Conservation (phyloP, 1,139 yeast genomes). For the Pichia inconspicua region DNA sequence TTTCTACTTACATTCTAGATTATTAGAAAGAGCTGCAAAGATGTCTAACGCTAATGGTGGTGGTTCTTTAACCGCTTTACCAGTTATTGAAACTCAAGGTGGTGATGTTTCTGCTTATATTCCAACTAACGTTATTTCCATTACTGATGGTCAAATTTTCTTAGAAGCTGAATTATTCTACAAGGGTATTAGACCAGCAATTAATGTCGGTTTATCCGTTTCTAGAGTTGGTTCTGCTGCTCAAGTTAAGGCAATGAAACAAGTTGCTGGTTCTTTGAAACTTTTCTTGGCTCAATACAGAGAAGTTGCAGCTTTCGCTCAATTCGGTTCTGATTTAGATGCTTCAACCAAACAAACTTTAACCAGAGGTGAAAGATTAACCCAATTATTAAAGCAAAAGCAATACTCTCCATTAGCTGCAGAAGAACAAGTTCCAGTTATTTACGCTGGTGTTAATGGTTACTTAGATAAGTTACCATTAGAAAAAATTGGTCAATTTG, state of each 20-base stretch:
- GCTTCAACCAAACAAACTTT: conserved; percentile 99
- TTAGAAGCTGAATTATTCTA: conserved; percentile 87
- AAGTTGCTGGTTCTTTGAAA: conserved; percentile 99
- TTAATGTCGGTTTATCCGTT: conserved; percentile 98
- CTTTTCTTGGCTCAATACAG: conserved; percentile 99
- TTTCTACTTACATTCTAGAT: too few species aligned
- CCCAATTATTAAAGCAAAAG: conserved; percentile 97
- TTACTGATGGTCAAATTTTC: conserved; percentile 47
- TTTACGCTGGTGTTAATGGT: conserved; percentile 99
- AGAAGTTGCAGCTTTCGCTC: conserved; percentile 99
- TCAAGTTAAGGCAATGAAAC: conserved; percentile 99
- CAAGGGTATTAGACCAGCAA: conserved; percentile 99
- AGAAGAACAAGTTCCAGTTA: conserved; percentile 98
- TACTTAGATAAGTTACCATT: conserved; percentile 84
- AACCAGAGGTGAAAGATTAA: conserved; percentile 99
- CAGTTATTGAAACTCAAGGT: too few species aligned
- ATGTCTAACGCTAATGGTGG: too few species aligned
- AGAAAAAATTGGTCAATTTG: conserved; percentile 85
- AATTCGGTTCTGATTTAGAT: conserved; percentile 99
- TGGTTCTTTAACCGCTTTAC: too few species aligned
- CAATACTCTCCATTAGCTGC: conserved; percentile 96
- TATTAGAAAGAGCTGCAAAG: too few species aligned
- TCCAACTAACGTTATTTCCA: conserved; percentile 95
- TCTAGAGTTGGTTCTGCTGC: conserved; percentile 99
- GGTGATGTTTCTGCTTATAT: conserved; percentile 65